Evolutionary conservation across 352 stramenopile genomes (phyloP).

Genomic region (Pythium rishiriense): DNA sequence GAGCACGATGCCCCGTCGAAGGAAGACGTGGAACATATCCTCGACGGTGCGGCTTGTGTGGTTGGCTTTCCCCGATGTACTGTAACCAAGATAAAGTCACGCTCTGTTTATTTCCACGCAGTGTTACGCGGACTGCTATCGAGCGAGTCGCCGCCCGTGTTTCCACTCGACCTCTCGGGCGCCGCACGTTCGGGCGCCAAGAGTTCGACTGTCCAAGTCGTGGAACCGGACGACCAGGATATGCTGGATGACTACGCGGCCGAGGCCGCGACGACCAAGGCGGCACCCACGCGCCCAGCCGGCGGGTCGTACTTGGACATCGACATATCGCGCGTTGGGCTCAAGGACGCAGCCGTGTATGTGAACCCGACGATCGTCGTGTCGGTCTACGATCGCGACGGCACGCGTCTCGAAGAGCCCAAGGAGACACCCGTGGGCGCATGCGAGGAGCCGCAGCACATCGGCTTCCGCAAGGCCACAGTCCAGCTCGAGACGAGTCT

Average conservation of each 20-base stretch:
- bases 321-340: slow-evolving; percentile 48
- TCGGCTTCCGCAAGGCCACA: slow-evolving; percentile 43
- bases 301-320: slow-evolving; percentile 55
- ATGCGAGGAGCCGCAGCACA: slow-evolving; percentile 43
- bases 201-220: slow-evolving; percentile 21
- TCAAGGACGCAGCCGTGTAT: slow-evolving; percentile 67
- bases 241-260: slow-evolving; percentile 24
- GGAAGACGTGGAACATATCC: slow-evolving; percentile 66
- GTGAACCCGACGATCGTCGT: slow-evolving; percentile 66
- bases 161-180: slow-evolving; percentile 14
- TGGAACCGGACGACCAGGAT: slow-evolving; percentile 23
- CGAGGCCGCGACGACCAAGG: not conserved
- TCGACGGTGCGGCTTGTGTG: slow-evolving; percentile 35
- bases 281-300: slow-evolving; percentile 1
- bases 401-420: slow-evolving; percentile 53
- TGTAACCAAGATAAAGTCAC: not conserved
- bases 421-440: slow-evolving; percentile 46
- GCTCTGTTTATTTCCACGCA: not conserved
- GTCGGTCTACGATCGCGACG: slow-evolving; percentile 57
- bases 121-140: slow-evolving; percentile 12
- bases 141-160: slow-evolving; percentile 12
- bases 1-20: slow-evolving; percentile 52
- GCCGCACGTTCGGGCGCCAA: not conserved
- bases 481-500: slow-evolving; percentile 54
- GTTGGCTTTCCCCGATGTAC: too few relatives aligned